Base-by-base conservation (phyloP, 768 basidiomycete genomes). In the Hydnum rufescens region DNA sequence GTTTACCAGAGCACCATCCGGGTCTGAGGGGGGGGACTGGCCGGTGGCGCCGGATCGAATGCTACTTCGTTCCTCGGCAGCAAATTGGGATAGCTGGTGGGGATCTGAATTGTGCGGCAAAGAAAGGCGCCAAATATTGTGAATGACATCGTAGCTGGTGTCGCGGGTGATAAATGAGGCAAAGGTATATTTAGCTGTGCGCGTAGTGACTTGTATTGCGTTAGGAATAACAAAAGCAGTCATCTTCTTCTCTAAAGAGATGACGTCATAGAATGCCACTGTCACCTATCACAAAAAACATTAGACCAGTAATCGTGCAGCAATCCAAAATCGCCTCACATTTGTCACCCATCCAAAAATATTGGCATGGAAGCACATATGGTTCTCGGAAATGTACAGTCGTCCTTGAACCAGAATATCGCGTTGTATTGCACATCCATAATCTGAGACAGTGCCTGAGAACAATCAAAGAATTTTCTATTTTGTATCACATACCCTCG, bases 301-400 rank as follows among this genome's bases (percentile, higher is more conserved):
- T 29, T n/a, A 50, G 36, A 13, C 16, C 6, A 53, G 28, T n/a
- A 26, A 23, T 19, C 47, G 61, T 57, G 57, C 51, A 1, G 44
- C 3, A 31, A 32, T 4, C 13, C 26, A 47, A 8, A 49, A 29
- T 8, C 32, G 0, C 71, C 90, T 65, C 64, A 93, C 92, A 62
- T 93, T 80, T 28, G 93, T 97, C 48, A 95, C 82, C 95, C 93
- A 97, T 42, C 95, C 93, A 65, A 97, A 93, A 42, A 97, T 96
- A 62, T 97, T 97, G 42, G 95, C 93, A 60, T 99, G 87, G 71
- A 97, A 99, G 68, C 89, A 97, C n/a, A 96, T 75, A 62, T 96
- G 92, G 66, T 97, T 96, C 67, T 99, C 93, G 4, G 95, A 97
- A 23, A 97, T 86, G 66, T 96, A 96, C 53, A 99, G 64, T 6